Percentiles rank a stretch among this genome's conserved stretches.
phyloP scores from a whole-genome alignment of 2,329 filamentous ascomycete species.

The Apiospora malaysiana region DNA sequence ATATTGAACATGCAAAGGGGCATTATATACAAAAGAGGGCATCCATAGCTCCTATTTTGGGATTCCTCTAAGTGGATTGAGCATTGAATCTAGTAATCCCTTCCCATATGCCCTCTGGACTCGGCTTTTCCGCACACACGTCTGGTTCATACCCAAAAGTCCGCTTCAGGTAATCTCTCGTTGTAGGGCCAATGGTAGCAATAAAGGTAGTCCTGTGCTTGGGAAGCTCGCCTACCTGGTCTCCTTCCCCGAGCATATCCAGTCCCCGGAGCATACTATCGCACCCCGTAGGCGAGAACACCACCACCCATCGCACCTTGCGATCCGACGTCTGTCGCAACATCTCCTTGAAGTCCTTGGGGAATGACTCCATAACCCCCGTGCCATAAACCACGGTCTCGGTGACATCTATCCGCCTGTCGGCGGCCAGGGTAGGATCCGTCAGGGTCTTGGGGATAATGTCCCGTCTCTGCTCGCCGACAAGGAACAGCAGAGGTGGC shows the following conservation, averaged over 20 bases:
- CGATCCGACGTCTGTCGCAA: conserved; percentile 52
- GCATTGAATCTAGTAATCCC: conserved; percentile 59
- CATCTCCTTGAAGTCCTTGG: conserved; percentile 63
- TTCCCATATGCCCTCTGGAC: conserved; percentile 75
- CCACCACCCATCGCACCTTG: conserved; percentile 71
- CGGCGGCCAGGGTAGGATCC: conserved; percentile 54
- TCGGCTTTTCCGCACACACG: conserved; percentile 83
- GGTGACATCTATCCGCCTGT: conserved; percentile 68
- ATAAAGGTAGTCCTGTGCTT: conserved; percentile 62
- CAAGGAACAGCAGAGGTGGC: conserved; percentile 80
- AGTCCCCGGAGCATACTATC: conserved; percentile 64
- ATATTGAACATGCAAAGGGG: neutral
- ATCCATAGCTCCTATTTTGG: no score
- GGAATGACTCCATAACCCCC: conserved; percentile 80
- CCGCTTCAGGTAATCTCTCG: conserved; percentile 72
- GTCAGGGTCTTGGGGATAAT: conserved; percentile 85
- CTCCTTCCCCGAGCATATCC: conserved; percentile 46
- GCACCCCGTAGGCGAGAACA: conserved; percentile 73
- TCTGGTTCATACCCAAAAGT: conserved; percentile 73
- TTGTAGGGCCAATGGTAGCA: conserved; percentile 93
- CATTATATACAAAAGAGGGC: neutral
- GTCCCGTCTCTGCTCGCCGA: conserved; percentile 88
- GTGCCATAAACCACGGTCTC: conserved; percentile 90
- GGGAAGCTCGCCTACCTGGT: conserved; percentile 28
- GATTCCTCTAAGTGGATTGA: neutral